These are phyloP conservation scores for Paraleonurus japonicus DNA, from an alignment of 257 asterid species.

Conservation along the genomic window DNA sequence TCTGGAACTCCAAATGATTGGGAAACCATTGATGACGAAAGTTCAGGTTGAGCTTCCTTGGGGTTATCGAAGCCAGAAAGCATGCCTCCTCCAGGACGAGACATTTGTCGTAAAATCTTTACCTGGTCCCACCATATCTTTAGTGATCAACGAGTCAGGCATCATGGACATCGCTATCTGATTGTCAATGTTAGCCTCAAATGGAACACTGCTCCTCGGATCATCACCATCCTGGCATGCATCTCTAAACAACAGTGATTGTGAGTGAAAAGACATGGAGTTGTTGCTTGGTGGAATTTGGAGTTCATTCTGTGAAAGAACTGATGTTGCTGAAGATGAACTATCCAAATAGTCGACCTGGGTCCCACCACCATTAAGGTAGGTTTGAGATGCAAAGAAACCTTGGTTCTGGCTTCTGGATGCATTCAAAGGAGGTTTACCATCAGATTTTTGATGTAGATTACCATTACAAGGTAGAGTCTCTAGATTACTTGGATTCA, in stretches of 20 bases:
- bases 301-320: conserved; percentile 71
- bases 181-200: conserved; percentile 54
- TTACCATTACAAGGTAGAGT: conserved; percentile 43
- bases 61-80: conserved; percentile 61
- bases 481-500: conserved; percentile 54
- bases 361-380: conserved; percentile 47
- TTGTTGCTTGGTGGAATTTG: conserved; percentile 55
- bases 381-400: conserved; percentile 52
- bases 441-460: conserved; percentile 54
- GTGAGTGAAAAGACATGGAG: conserved; percentile 75
- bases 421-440: conserved; percentile 54
- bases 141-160: conserved; percentile 56
- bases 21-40: conserved; percentile 86
- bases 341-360: conserved; percentile 81
- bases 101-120: conserved; percentile 56
- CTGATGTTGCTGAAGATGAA: conserved; percentile 90
- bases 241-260: conserved; percentile 63
- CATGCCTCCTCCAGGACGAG: conserved; percentile 65
- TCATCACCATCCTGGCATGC: conserved; percentile 61
- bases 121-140: conserved; percentile 51
- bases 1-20: conserved; percentile 97
- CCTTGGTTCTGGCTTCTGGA: conserved; percentile 67
- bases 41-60: conserved; percentile 79
- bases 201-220: conserved; percentile 50
- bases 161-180: conserved; percentile 70